Percentiles rank a stretch among this genome's conserved stretches.
These are phyloP conservation scores for Bipolaris sorokiniana DNA, from an alignment of 2,329 filamentous ascomycete genomes.

Conservation along the genomic window DNA sequence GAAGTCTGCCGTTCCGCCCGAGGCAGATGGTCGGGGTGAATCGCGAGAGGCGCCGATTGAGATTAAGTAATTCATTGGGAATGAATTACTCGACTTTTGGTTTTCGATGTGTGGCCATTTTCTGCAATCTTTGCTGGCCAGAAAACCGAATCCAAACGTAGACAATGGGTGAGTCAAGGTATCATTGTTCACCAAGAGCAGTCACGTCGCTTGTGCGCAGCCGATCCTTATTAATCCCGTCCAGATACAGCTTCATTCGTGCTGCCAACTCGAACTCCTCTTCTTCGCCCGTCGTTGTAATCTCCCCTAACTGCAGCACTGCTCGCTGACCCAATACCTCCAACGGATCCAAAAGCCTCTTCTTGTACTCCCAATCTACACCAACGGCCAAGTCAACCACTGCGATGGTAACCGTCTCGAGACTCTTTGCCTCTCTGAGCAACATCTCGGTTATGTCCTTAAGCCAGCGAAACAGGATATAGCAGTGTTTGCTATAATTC, in stretches of 20 bases:
- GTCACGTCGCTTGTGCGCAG: neutral
- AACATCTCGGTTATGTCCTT: conserved; percentile 14
- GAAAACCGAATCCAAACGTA: neutral
- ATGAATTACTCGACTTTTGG: too few relatives aligned
- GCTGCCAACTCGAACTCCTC: conserved; percentile 11
- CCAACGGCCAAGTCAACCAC: neutral
- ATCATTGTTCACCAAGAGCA: neutral
- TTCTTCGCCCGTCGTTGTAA: conserved; percentile 7
- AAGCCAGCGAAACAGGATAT: conserved; percentile 15
- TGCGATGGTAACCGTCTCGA: conserved; percentile 1
- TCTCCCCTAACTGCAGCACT: conserved; percentile 15
- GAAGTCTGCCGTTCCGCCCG: neutral
- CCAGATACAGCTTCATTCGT: neutral
- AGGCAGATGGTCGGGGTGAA: neutral
- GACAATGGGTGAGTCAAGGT: neutral
- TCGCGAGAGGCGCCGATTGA: neutral
- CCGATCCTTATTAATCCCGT: neutral
- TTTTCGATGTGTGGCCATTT: too few relatives aligned
- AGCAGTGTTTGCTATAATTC: neutral
- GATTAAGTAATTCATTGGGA: neutral
- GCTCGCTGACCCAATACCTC: conserved; percentile 10
- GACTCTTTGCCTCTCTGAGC: conserved; percentile 10
- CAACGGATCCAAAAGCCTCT: conserved; percentile 16
- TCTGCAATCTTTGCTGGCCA: neutral
- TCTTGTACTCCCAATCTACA: conserved; percentile 13